Evolutionary conservation across 2,329 filamentous ascomycete genomes (phyloP), one percentile per base, ranked within the genome.

Genomic region (Penicillium sp.): DNA sequence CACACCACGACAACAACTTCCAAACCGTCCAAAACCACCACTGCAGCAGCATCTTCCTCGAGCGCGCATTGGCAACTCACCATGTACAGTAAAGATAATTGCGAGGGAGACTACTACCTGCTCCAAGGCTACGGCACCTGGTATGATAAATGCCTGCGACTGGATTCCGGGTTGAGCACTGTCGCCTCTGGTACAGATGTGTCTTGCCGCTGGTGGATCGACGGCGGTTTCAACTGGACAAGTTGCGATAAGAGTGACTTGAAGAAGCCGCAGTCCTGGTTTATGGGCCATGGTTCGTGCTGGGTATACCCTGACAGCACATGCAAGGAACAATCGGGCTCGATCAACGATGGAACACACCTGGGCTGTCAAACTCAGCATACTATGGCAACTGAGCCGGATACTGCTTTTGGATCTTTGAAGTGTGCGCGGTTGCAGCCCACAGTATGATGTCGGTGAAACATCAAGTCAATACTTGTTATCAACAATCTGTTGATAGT

Each of bases 31-130:
- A 54, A 42, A 6, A 47, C 50, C 1, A 48, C 54, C 3, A 20
- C 45, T 0, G 51, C 49, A 20, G 20, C 34, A 11, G 20, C 57
- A 15, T 35, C 48, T 12, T 10, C 22, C 14, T 11, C 50, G 12
- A 12, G 3, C n/a, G 25, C 52, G 39, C n/a, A 20, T 6, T 65
- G 59, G 57, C n/a, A 50, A 25, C 31, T 64, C 10, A 28, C 17
- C 8, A 50, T 65, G 15, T 65, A 64, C 38, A 54, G 41, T 14
- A 17, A 62, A 28, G 22, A 43, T n/a, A 5, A 52, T 2, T 65
- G 63, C 34, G 11, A 35, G 8, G 60, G 57, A 6, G 58, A 64
- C 28, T 64, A 64, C 38, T 63, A 63, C 39, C 4, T 58, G 17
- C 17, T 65, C 4, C 41, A 59, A 48, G 64, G 60, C 12, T 41